Evolutionary conservation across 768 basidiomycete genomes (phyloP), one percentile per base, ranked within the genome.

Genomic region (Auriscalpium vulgare): DNA sequence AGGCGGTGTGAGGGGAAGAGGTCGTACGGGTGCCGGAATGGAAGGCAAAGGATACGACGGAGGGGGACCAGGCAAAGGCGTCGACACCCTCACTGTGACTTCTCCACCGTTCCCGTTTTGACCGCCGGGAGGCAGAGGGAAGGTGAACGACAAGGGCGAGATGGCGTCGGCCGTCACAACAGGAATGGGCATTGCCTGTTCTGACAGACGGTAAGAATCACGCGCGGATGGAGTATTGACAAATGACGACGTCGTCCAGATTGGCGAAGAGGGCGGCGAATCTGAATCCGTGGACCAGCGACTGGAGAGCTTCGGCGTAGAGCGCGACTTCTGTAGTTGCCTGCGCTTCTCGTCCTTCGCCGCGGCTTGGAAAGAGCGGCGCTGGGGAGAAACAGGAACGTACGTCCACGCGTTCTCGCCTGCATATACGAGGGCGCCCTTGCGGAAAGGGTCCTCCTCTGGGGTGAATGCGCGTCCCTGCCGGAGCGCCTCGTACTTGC

Each of bases 371-470:
- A 37, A 23, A 10, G 37, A 59, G 57, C 37, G 16, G 46, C 47
- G 46, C 14, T 37, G 17, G 35, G 47, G 58, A 34, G 43, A 54
- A 1, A 48, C 45, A 8, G 37, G n/a, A 35, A 36, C 47, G n/a
- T 53, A 36, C 45, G 49, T 43, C 21, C 36, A 19, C 17, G 19
- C 43, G 45, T 34, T 3, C 17, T 40, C 34, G 11, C 19, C 10
- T 11, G 34, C 46, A 17, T n/a, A 23, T 16, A 13, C 16, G 3
- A 54, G 16, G 16, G 55, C 60, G 38, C 55, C 60, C 19, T 59
- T 61, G 38, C 60, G 60, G 51, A 61, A 61, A 14, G 60, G 60
- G 47, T 61, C 60, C 16, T 59, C 47, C 17, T 61, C 60, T 34
- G 60, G 58, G 4, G 60, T 59, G 13, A 59, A 56, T 3, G 51